These are phyloP conservation scores for Pisolithus orientalis DNA, from an alignment of 768 basidiomycete genomes.

Conservation along the genomic window DNA sequence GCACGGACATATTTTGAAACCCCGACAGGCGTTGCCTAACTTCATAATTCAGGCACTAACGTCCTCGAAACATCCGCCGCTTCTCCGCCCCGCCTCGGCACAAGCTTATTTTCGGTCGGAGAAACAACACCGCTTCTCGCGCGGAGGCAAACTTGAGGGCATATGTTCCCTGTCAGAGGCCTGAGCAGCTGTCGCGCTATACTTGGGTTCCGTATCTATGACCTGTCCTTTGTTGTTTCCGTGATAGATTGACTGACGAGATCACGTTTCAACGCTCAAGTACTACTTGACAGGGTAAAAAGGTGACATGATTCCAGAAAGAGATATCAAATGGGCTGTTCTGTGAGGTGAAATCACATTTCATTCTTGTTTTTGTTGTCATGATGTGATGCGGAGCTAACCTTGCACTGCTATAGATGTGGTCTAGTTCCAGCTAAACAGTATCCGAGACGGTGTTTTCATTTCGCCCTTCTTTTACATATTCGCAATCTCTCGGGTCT, in stretches of 20 bases:
- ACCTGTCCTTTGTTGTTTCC: not conserved
- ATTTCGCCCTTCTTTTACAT: constrained; percentile 28
- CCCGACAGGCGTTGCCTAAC: constrained; percentile 21
- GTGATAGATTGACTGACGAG: not conserved
- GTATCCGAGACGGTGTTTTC: constrained; percentile 16
- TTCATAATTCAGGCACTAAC: constrained; percentile 27
- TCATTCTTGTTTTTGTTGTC: constrained; percentile 18
- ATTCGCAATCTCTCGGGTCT: constrained; percentile 21
- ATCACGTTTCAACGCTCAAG: constrained; percentile 16
- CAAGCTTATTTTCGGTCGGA: constrained; percentile 11
- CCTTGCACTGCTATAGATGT: constrained; percentile 17
- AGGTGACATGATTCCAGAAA: constrained; percentile 20
- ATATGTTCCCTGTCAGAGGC: too few species aligned
- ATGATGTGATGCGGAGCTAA: constrained; percentile 23
- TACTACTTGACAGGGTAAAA: not conserved
- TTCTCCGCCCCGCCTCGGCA: constrained; percentile 15
- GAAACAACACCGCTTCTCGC: not conserved
- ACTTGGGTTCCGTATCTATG: not conserved
- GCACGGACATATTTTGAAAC: constrained; percentile 28
- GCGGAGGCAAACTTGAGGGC: not conserved
- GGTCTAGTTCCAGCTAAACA: constrained; percentile 15
- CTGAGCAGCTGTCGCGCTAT: not conserved
- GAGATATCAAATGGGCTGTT: constrained; percentile 27
- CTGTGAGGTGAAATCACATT: constrained; percentile 23
- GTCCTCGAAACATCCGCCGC: constrained; percentile 16